Conservation (phyloP, 768 basidiomycete species). For the Asterophora parasitica region DNA sequence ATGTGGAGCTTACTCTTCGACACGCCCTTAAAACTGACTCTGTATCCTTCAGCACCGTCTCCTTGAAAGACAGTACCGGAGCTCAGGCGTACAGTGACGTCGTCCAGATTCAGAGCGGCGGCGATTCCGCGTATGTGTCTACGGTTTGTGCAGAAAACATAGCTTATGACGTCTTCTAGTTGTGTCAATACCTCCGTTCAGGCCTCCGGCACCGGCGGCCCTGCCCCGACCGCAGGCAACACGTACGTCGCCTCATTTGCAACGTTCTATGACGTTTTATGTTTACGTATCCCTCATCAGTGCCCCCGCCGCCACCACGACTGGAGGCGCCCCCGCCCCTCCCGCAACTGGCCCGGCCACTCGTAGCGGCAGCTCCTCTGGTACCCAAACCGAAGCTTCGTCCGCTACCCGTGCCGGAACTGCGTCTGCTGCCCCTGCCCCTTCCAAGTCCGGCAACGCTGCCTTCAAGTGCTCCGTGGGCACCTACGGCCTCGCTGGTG, state of each 20-base stretch:
- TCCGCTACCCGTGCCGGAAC: slow-evolving; percentile 3
- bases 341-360: neutral
- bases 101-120: slow-evolving; percentile 36
- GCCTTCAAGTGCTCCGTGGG: slow-evolving; percentile 25
- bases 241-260: slow-evolving; percentile 6
- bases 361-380: slow-evolving; percentile 8
- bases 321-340: neutral
- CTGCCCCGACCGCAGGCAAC: slow-evolving; percentile 13
- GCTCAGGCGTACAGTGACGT: slow-evolving; percentile 45
- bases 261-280: neutral
- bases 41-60: slow-evolving; percentile 37
- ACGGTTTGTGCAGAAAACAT: neutral
- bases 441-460: slow-evolving; percentile 20
- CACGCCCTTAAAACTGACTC: neutral
- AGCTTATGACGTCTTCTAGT: slow-evolving; percentile 9
- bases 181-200: slow-evolving; percentile 16
- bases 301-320: neutral
- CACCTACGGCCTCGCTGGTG: slow-evolving; percentile 39
- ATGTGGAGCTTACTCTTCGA: slow-evolving; percentile 12
- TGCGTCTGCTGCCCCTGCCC: slow-evolving; percentile 6
- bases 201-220: slow-evolving; percentile 3
- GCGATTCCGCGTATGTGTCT: slow-evolving; percentile 28
- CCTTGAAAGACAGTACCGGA: slow-evolving; percentile 58
- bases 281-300: neutral
- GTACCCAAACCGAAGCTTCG: slow-evolving; percentile 11